Conservation (phyloP, 192 early-diverging fungal genomes). For the Entophlyctis luteolus region DNA sequence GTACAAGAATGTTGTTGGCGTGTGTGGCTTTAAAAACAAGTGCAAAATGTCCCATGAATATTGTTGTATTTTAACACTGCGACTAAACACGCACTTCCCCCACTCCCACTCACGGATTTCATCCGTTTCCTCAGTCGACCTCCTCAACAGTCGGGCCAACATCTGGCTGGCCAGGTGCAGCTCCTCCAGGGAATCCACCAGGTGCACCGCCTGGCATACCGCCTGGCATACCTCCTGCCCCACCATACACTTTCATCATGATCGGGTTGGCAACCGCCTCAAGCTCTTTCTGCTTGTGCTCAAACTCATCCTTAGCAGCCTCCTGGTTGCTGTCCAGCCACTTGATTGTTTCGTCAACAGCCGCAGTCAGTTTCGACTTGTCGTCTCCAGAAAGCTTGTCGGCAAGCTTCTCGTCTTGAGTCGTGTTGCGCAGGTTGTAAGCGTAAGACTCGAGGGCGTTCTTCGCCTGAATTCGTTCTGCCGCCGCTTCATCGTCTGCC, state of each 20-base stretch:
- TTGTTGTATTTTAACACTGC: too few relatives aligned
- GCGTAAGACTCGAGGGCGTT: conserved; percentile 96
- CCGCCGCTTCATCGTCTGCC: conserved; percentile 93
- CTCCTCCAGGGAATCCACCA: conserved; percentile 69
- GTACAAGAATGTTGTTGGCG: too few relatives aligned
- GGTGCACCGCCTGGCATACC: conserved; percentile 51
- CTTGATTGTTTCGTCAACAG: conserved; percentile 86
- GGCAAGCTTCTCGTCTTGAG: conserved; percentile 77
- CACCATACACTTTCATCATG: conserved; percentile 92
- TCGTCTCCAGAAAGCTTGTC: conserved; percentile 78
- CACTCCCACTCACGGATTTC: too few relatives aligned
- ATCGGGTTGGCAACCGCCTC: conserved; percentile 94
- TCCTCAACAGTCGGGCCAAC: conserved; percentile 61
- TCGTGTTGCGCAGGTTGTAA: conserved; percentile 94
- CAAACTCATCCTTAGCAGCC: conserved; percentile 97
- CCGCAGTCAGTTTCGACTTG: conserved; percentile 79
- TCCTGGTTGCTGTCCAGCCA: conserved; percentile 94
- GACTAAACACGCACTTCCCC: too few relatives aligned
- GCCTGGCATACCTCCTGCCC: conserved; percentile 64
- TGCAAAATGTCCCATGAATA: too few relatives aligned
- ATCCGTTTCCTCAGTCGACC: conserved; percentile 28
- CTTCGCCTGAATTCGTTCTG: conserved; percentile 82
- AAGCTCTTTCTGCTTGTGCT: conserved; percentile 89
- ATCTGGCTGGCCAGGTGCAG: conserved; percentile 60
- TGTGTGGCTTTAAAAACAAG: too few relatives aligned